Percentiles rank a stretch among this genome's conserved stretches.
These are phyloP conservation scores for Cryphonectria carpinicola DNA, from an alignment of 2,329 filamentous ascomycete species.

Conservation along the genomic window DNA sequence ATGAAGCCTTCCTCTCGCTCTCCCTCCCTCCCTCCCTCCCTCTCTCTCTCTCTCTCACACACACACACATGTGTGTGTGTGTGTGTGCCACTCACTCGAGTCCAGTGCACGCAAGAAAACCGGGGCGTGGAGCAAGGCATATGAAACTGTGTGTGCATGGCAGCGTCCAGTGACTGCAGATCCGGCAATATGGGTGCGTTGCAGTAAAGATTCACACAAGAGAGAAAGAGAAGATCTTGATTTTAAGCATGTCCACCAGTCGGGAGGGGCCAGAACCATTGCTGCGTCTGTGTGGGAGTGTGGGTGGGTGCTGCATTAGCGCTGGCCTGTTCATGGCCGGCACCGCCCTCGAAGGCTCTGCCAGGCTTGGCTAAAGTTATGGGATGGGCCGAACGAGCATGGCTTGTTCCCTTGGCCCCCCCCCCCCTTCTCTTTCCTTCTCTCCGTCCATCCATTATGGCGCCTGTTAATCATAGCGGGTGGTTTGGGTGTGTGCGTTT, in stretches of 20 bases:
- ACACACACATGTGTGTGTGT: no score
- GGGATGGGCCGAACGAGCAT: background rate
- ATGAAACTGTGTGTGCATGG: background rate
- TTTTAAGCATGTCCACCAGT: constrained; percentile 8
- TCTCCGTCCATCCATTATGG: no score
- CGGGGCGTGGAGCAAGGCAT: background rate
- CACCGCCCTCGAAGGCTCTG: background rate
- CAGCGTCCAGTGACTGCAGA: constrained; percentile 5
- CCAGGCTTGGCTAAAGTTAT: background rate
- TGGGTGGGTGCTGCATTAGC: background rate
- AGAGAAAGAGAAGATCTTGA: background rate
- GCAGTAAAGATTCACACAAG: background rate
- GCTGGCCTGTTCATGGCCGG: background rate
- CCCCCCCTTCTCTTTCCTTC: background rate
- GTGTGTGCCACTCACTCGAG: constrained; percentile 15
- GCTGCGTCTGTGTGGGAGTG: background rate
- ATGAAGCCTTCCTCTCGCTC: background rate
- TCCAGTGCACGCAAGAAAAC: background rate
- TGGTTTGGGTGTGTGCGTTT: background rate
- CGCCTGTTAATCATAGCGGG: constrained; percentile 10
- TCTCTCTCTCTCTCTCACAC: no score
- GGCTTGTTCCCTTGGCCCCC: background rate
- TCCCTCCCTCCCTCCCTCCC: background rate
- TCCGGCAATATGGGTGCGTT: background rate
- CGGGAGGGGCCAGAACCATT: constrained; percentile 7